Conservation (phyloP, 202 grass and related monocot genomes). For the Eragrostis tef region DNA sequence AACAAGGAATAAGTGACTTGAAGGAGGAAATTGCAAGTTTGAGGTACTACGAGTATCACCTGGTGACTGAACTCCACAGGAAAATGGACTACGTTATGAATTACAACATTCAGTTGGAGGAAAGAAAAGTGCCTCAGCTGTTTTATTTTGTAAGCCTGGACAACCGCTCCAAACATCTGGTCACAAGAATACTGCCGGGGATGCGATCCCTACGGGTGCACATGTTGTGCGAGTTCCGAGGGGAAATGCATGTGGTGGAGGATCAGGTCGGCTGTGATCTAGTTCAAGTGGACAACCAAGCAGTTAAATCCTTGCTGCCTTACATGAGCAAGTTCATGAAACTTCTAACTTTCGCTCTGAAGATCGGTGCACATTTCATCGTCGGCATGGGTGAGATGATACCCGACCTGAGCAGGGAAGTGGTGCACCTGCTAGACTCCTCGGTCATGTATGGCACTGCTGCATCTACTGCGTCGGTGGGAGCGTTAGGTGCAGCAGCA, state of each 20-base stretch:
- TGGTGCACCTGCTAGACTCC: conserved; percentile 71
- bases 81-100: conserved; percentile 86
- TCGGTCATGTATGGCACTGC: conserved; percentile 56
- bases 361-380: conserved; percentile 83
- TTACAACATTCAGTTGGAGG: conserved; percentile 80
- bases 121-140: conserved; percentile 80
- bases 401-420: conserved; percentile 81
- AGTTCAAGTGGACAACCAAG: conserved; percentile 78
- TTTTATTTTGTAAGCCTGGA: conserved; percentile 85
- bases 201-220: conserved; percentile 75
- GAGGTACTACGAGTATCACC: conserved; percentile 81
- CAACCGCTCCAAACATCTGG: conserved; percentile 60
- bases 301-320: conserved; percentile 70
- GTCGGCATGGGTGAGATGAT: conserved; percentile 94
- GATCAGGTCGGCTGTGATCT: conserved; percentile 86
- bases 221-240: conserved; percentile 79
- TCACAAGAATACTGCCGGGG: conserved; percentile 76
- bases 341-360: conserved; percentile 80
- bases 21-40: conserved; percentile 89
- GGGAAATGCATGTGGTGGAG: conserved; percentile 91
- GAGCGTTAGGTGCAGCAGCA: conserved; percentile 61
- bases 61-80: conserved; percentile 73
- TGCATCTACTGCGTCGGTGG: conserved; percentile 47
- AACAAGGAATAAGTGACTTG: conserved; percentile 86
- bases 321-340: conserved; percentile 93